Conservation (phyloP, 306 rosid genomes). For the Malus sieversii region DNA sequence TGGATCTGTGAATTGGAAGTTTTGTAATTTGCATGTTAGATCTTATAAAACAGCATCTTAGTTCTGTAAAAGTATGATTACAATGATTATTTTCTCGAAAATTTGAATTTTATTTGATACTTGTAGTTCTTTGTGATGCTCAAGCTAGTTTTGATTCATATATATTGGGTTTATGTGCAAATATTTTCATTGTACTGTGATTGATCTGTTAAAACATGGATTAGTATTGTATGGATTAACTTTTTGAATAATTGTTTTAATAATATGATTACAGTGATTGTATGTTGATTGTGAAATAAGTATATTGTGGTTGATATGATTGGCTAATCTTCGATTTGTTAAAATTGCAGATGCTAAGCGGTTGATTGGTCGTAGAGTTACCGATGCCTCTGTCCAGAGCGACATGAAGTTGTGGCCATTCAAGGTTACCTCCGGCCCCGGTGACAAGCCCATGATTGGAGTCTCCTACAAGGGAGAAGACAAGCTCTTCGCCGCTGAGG, state of each 20-base stretch:
- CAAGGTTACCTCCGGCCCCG: conserved; percentile 46
- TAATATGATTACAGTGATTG: not conserved
- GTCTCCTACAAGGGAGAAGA: conserved; percentile 63
- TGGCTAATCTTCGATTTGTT: not conserved
- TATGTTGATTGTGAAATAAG: not conserved
- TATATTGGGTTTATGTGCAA: no score
- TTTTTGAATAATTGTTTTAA: not conserved
- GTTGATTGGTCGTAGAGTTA: conserved; percentile 53
- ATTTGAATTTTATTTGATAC: not conserved
- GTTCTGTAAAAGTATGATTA: not conserved
- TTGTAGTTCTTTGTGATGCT: no score
- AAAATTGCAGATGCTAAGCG: conserved; percentile 48
- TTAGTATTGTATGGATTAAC: not conserved
- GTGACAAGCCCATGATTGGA: conserved; percentile 55
- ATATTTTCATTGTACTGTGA: not conserved
- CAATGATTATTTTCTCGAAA: not conserved
- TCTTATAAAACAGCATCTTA: not conserved
- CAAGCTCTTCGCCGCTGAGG: conserved; percentile 59
- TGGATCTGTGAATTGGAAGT: not conserved
- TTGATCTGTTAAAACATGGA: not conserved
- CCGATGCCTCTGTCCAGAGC: conserved; percentile 56
- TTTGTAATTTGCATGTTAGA: not conserved
- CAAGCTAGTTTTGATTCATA: no score
- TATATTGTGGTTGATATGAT: not conserved
- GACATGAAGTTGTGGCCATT: conserved; percentile 67